Conservation (phyloP, 345 rosid species). For the Eucalyptus erythrocorys region DNA sequence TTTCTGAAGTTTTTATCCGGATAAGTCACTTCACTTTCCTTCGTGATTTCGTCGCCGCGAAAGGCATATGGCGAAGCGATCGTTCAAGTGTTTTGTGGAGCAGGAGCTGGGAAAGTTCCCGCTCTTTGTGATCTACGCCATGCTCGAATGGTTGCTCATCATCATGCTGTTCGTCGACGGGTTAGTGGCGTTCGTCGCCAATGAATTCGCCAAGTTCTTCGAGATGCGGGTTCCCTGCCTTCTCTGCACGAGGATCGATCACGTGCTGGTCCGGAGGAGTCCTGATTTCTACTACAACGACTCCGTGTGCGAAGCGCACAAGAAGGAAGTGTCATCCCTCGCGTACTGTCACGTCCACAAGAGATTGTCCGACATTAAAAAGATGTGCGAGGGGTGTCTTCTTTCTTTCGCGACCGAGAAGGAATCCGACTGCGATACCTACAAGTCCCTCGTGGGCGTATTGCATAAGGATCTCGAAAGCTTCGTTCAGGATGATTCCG, state of each 20-base stretch:
- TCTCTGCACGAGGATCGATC: constrained; percentile 81
- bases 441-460: constrained; percentile 70
- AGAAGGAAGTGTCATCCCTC: constrained; percentile 63
- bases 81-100: constrained; percentile 49
- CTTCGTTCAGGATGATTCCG: constrained; percentile 52
- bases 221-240: constrained; percentile 76
- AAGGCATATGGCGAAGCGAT: constrained; percentile 33
- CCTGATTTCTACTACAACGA: constrained; percentile 68
- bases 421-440: constrained; percentile 64
- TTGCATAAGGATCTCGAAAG: constrained; percentile 69
- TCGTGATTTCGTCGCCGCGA: no score
- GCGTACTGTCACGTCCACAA: constrained; percentile 83
- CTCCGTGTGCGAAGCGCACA: constrained; percentile 65
- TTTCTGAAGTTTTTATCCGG: neutral
- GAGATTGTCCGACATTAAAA: constrained; percentile 67
- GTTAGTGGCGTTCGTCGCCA: constrained; percentile 44
- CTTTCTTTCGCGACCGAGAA: constrained; percentile 82
- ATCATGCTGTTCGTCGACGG: constrained; percentile 59
- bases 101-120: constrained; percentile 67
- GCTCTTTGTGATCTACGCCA: constrained; percentile 44
- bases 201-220: constrained; percentile 64
- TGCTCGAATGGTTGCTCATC: constrained; percentile 76
- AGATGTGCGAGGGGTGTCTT: constrained; percentile 88
- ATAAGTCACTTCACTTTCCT: neutral
- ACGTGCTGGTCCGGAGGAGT: constrained; percentile 26